Percentiles rank a stretch among this genome's conserved stretches.
phyloP scores from a whole-genome alignment of 306 rosid genomes.

The Medicago arabica region DNA sequence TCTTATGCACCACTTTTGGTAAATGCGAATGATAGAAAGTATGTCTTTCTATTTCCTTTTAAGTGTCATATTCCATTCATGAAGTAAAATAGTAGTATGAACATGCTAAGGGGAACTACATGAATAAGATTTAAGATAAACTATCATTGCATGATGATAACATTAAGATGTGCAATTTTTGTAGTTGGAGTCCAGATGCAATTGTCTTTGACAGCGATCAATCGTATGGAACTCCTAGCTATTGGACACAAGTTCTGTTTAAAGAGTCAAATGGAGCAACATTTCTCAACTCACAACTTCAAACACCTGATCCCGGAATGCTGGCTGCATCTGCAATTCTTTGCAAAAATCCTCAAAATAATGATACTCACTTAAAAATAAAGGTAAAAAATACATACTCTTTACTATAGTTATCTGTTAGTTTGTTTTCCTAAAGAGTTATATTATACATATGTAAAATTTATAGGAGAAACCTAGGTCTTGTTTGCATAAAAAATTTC shows the following conservation, averaged over 20 bases:
- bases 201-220: constrained; percentile 67
- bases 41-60: constrained; percentile 3
- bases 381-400: constrained; percentile 51
- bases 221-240: constrained; percentile 86
- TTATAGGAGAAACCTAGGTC: no score
- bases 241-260: constrained; percentile 75
- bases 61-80: neutral
- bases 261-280: constrained; percentile 79
- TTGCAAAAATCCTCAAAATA: constrained; percentile 49
- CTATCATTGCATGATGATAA: constrained; percentile 2
- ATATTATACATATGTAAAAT: no score
- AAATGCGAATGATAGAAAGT: constrained; percentile 72
- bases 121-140: neutral
- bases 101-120: no score
- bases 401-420: neutral
- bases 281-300: constrained; percentile 59
- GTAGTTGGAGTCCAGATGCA: constrained; percentile 88
- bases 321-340: constrained; percentile 73
- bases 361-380: constrained; percentile 53
- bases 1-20: constrained; percentile 92
- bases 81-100: no score
- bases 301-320: constrained; percentile 40
- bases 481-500: no score
- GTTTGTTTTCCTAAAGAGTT: no score
- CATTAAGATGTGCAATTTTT: constrained; percentile 34